These are phyloP conservation scores for Solanum bulbocastanum DNA, from an alignment of 257 asterid species.

Conservation along the genomic window DNA sequence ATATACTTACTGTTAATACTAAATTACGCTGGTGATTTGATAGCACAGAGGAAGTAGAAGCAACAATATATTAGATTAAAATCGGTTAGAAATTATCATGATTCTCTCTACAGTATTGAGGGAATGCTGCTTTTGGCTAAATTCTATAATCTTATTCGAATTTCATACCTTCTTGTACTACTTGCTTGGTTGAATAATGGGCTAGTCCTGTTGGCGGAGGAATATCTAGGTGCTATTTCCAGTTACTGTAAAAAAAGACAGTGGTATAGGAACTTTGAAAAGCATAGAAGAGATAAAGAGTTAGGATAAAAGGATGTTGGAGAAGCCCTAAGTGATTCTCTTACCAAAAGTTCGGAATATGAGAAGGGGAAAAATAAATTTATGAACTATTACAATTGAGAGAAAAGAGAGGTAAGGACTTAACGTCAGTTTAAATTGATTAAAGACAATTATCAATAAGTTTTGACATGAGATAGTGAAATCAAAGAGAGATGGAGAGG, in stretches of 20 bases:
- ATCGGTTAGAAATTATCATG: not conserved
- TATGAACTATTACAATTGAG: not conserved
- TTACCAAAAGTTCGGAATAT: not conserved
- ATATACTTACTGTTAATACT: not conserved
- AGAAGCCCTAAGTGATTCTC: not conserved
- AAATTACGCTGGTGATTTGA: not conserved
- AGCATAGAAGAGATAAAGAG: not conserved
- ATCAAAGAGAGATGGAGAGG: not conserved
- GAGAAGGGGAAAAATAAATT: not conserved
- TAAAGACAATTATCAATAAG: not conserved
- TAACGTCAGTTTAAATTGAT: not conserved
- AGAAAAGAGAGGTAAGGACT: not conserved
- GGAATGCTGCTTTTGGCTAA: not conserved
- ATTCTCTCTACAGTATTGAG: not conserved
- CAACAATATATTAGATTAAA: not conserved
- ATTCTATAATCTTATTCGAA: not conserved
- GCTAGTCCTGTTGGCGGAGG: not conserved
- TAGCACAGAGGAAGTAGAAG: not conserved
- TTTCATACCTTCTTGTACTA: not conserved
- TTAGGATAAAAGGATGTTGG: not conserved
- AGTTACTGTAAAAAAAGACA: not conserved
- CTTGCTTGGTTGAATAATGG: not conserved
- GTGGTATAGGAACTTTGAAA: not conserved
- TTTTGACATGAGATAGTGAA: not conserved
- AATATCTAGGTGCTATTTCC: not conserved